These are phyloP conservation scores for Oryza rufipogon DNA, from an alignment of 176 grass and related monocot species.

Conservation along the genomic window DNA sequence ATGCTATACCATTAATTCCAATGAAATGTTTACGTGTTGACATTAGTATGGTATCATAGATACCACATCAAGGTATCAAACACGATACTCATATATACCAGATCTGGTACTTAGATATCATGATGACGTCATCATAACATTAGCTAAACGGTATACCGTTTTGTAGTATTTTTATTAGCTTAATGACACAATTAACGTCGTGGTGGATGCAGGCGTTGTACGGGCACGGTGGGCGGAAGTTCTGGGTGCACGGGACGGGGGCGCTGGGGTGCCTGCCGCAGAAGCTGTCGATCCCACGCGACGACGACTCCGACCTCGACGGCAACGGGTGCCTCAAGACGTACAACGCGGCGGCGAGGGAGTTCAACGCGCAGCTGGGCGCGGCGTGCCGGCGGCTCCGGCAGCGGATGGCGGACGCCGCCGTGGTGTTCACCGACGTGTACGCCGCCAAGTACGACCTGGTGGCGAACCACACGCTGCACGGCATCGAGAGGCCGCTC, in stretches of 20 bases:
- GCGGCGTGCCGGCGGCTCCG: slow-evolving; percentile 23
- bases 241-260: slow-evolving; percentile 69
- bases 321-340: slow-evolving; percentile 51
- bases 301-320: slow-evolving; percentile 54
- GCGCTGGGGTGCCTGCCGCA: slow-evolving; percentile 70
- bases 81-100: no score
- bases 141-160: no score
- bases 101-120: no score
- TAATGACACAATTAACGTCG: no score
- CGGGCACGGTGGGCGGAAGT: slow-evolving; percentile 43
- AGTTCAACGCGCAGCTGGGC: slow-evolving; percentile 49
- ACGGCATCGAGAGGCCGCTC: slow-evolving; percentile 62
- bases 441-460: slow-evolving; percentile 60
- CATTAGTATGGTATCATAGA: no score
- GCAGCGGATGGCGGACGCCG: slow-evolving; percentile 48
- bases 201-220: slow-evolving; percentile 40
- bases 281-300: slow-evolving; percentile 58
- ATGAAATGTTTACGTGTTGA: no score
- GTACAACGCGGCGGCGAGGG: slow-evolving; percentile 51
- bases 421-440: slow-evolving; percentile 61
- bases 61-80: no score
- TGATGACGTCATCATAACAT: no score
- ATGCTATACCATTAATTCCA: no score
- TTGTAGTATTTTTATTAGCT: no score
- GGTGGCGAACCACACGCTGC: slow-evolving; percentile 47